phyloP scores from a whole-genome alignment of 352 stramenopile species.

The Pythium phragmitis region DNA sequence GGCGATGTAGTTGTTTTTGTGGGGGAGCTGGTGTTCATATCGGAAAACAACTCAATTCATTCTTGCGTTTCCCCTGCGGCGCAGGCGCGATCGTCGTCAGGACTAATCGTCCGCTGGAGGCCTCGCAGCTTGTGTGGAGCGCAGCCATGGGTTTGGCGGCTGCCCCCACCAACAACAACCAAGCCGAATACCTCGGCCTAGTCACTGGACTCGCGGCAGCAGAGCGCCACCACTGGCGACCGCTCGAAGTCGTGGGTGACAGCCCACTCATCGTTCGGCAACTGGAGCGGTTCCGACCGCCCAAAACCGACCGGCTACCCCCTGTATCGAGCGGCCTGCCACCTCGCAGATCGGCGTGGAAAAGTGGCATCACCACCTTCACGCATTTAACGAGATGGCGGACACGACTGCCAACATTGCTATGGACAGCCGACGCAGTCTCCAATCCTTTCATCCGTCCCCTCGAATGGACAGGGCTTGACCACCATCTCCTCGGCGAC shows the following conservation, averaged over 20 bases:
- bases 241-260: background rate
- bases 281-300: background rate
- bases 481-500: background rate
- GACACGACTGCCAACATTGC: background rate
- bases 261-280: slow-evolving; percentile 1
- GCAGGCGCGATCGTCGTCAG: background rate
- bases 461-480: background rate
- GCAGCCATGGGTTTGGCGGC: background rate
- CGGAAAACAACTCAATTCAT: no score
- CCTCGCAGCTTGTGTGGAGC: background rate
- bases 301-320: background rate
- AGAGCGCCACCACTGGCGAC: background rate
- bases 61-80: background rate
- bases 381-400: slow-evolving; percentile 1
- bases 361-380: background rate
- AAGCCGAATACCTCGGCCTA: slow-evolving; percentile 2
- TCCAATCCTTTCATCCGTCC: background rate
- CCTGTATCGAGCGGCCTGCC: background rate
- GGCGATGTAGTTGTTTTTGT: no score
- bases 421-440: background rate
- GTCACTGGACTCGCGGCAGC: background rate
- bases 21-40: no score
- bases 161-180: background rate
- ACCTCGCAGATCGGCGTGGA: background rate
- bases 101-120: background rate